Evolutionary conservation across 371 early-diverging fungal species (phyloP), one percentile per base, ranked within the genome.

Genomic region (Chytridium lagenaria): DNA sequence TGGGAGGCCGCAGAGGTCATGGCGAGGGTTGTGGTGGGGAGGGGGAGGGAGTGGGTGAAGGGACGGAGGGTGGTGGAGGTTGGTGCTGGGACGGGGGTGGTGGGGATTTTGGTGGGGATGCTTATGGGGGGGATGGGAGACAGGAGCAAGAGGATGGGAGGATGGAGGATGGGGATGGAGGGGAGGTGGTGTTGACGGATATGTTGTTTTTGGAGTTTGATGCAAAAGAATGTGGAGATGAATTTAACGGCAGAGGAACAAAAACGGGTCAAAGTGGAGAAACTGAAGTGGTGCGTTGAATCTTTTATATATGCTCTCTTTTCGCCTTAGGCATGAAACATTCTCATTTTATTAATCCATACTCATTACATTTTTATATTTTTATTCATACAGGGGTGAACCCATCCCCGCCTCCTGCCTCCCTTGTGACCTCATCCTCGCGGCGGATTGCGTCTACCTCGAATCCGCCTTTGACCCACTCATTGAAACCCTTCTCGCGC

Each of bases 391-490:
- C 50, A 75, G 76, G 76, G 76, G 76, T 12, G 68, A 44, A 12
- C 71, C 72, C 1, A 16, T 49, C 1, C 50, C 76, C 3, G 26
- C 61, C 0, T 26, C 37, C 22, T 26, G 70, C 26, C 23, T 44
- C 52, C 71, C 61, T 16, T 71, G 33, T 34, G 76, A 76, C 33
- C 50, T 71, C 22, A 76, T 79, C 44, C 65, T 79, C 16, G 70
- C 67, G 22, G 39, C 79, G 0, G 79, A 79, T 59, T 79, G 79
- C 52, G 71, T 76, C 1, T 79, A 79, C 51, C 69, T 79, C 0
- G 79, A 79, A 59, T 34, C 73, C 7, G 69, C 70, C 0, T 79
- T 79, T 52, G 79, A 76, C 19, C 76, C 76, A 2, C 69, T 79
- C 22, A 40, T 79, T 15, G 30, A 73, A 50, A 76, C 79, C 19